Evolutionary conservation across 2,329 filamentous ascomycete genomes (phyloP).

Genomic region (Beauveria australis): DNA sequence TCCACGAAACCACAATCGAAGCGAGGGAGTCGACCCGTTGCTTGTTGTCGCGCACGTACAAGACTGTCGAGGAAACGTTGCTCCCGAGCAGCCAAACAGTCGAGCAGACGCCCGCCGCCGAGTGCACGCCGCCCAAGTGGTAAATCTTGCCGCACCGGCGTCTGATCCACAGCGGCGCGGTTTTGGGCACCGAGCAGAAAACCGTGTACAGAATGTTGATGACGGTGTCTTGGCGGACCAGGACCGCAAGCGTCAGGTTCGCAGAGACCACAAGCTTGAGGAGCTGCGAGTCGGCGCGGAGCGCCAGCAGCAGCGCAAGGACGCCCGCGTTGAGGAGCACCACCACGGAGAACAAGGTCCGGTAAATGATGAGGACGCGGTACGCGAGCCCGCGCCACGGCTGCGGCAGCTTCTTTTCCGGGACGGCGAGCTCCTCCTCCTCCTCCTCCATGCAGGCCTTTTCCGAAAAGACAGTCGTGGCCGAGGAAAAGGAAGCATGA

Average conservation of each 20-base stretch:
- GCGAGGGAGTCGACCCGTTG: conserved; percentile 19
- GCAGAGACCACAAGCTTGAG: conserved; percentile 35
- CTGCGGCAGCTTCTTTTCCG: conserved; percentile 32
- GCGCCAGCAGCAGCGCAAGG: conserved; percentile 32
- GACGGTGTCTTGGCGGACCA: conserved; percentile 45
- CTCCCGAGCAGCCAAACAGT: conserved; percentile 41
- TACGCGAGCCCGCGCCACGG: conserved; percentile 32
- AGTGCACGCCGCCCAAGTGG: conserved; percentile 44
- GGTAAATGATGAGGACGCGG: conserved; percentile 44
- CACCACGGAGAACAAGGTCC: conserved; percentile 46
- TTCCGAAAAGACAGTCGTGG: conserved; percentile 17
- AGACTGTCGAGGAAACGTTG: conserved; percentile 29
- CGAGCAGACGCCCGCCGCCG: conserved; percentile 40
- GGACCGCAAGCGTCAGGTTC: conserved; percentile 41
- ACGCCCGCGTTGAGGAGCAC: conserved; percentile 43
- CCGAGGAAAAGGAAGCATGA: conserved; percentile 19
- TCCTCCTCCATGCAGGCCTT: conserved; percentile 17
- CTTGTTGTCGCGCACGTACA: conserved; percentile 15
- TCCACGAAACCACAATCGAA: conserved; percentile 42
- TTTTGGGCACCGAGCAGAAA: conserved; percentile 36
- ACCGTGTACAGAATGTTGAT: conserved; percentile 43
- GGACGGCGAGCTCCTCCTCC: conserved; percentile 21
- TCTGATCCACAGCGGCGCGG: conserved; percentile 39
- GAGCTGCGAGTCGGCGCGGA: conserved; percentile 26
- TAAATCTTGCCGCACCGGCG: conserved; percentile 42